A percentile compares a stretch with the other conserved stretches of the same genome.
Evolutionary conservation across 495 filamentous ascomycete species (phyloP).

Genomic region (Chaetomidium leptoderma): DNA sequence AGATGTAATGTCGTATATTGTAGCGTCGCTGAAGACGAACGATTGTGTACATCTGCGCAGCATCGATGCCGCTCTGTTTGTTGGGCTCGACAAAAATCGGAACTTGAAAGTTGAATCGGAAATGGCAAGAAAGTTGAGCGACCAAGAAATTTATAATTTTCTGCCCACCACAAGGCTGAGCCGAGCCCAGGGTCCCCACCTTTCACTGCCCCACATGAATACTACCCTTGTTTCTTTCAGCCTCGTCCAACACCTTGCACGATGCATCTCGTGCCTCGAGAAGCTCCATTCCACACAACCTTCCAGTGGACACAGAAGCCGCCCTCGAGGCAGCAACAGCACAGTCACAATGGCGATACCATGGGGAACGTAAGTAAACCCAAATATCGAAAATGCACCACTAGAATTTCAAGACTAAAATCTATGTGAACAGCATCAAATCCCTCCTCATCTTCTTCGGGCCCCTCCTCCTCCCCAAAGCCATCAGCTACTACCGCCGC

Average conservation of each 20-base stretch:
- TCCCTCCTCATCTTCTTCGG: conserved; percentile 80
- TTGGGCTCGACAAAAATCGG: not conserved
- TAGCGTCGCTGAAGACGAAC: not conserved
- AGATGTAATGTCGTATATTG: conserved; percentile 12
- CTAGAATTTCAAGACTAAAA: not conserved
- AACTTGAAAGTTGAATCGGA: conserved; percentile 1
- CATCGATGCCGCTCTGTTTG: not conserved
- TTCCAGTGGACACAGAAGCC: conserved; percentile 5
- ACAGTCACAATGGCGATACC: conserved; percentile 36
- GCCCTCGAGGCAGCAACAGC: conserved; percentile 14
- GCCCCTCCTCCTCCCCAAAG: conserved; percentile 73
- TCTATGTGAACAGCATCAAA: conserved; percentile 55
- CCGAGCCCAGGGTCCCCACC: not conserved
- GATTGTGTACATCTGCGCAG: not conserved
- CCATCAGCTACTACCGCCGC: conserved; percentile 65
- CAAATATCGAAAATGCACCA: not conserved
- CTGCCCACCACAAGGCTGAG: conserved; percentile 6
- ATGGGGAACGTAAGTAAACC: conserved; percentile 46
- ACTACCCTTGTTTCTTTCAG: conserved; percentile 11
- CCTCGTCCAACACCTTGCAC: conserved; percentile 25
- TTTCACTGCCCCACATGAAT: not conserved
- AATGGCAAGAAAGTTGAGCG: not conserved
- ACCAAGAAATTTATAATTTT: conserved; percentile 25
- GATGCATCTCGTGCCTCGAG: conserved; percentile 14
- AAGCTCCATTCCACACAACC: not conserved